Base-by-base conservation (phyloP, 768 basidiomycete genomes). In the Leccinellum albellum region DNA sequence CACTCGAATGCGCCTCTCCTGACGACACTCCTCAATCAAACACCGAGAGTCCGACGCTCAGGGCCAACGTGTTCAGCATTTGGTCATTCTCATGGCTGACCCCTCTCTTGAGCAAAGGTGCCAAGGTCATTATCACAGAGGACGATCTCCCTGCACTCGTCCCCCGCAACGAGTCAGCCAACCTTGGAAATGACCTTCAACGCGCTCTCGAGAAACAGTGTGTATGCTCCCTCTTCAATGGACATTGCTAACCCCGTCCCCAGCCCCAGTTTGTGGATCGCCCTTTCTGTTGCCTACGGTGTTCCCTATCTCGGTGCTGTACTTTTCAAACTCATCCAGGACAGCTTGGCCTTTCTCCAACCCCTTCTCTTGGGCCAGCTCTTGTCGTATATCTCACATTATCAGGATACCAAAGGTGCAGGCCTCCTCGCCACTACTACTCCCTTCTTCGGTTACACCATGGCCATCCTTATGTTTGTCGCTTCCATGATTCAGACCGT, bases 21-120 rank as follows among this genome's bases (percentile, higher is more conserved):
- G 87, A 84, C 61, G 66, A 69, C 32, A 72, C 79, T 56, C 73
- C 66, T 5, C 71, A 73, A 35, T 77, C 78, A 20, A 66, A 68
- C 14, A 61, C 74, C 47, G 90, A 93, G 66, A 89, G 76, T 66
- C 94, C 94, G 0, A 73, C 87, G 1, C 64, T 87, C 17, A 87
- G 83, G 0, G 89, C 94, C 17, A 94, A 92, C 67, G 74, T 93
- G 21, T 95, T 85, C 68, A 91, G 88, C 64, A 77, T 82, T 37
- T 92, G 87, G 82, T 86, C 85, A 1, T 98, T 98, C 67, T 74
- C 77, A 0, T 98, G 94, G 94, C 82, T 98, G 77, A 91, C 90
- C 1, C 81, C 81, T 0, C 79, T 94, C 17, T 81, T 94, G 84
- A 78, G 75, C 62, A 86, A 86, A 65, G 89, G 89, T 29, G 78